A percentile compares a stretch with the other conserved stretches of the same genome.
phyloP scores from a whole-genome alignment of 2,329 filamentous ascomycete genomes.

The Epichloe sibirici region DNA sequence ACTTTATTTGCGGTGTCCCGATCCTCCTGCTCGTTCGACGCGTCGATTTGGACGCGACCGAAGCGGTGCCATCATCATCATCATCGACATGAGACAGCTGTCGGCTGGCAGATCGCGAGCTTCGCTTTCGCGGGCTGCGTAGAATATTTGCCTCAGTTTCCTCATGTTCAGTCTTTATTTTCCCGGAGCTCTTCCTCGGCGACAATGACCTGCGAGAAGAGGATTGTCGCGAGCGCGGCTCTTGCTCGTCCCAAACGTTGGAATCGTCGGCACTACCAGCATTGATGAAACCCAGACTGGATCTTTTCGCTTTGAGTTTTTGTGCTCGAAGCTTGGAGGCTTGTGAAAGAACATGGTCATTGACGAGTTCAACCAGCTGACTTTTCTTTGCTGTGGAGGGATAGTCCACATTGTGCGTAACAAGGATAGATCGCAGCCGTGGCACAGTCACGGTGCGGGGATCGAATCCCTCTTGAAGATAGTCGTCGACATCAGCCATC shows the following conservation, averaged over 20 bases:
- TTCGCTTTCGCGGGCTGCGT: slow-evolving; percentile 41
- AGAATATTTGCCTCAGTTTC: slow-evolving; percentile 25
- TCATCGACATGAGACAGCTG: slow-evolving; percentile 41
- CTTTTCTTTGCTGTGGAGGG: slow-evolving; percentile 84
- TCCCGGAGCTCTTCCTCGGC: slow-evolving; percentile 40
- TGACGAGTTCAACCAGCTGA: slow-evolving; percentile 75
- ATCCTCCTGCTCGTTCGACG: slow-evolving; percentile 38
- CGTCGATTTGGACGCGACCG: slow-evolving; percentile 25
- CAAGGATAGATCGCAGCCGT: slow-evolving; percentile 78
- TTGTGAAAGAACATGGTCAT: slow-evolving; percentile 64
- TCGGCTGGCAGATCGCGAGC: slow-evolving; percentile 40
- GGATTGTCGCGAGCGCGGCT: slow-evolving; percentile 35
- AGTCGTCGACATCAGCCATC: slow-evolving; percentile 64
- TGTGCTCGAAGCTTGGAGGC: slow-evolving; percentile 64
- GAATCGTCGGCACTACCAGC: slow-evolving; percentile 55
- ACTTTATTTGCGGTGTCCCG: slow-evolving; percentile 39
- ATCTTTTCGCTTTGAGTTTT: slow-evolving; percentile 69
- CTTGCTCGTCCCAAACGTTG: slow-evolving; percentile 49
- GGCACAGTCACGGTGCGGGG: slow-evolving; percentile 74
- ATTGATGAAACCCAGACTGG: slow-evolving; percentile 72
- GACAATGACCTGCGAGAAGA: slow-evolving; percentile 41
- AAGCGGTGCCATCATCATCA: slow-evolving; percentile 28
- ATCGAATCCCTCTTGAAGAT: slow-evolving; percentile 80
- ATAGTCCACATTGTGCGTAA: slow-evolving; percentile 77
- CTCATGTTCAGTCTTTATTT: slow-evolving; percentile 40